phyloP scores from a whole-genome alignment of 768 basidiomycete species.

The Leccinum disarticulatum region DNA sequence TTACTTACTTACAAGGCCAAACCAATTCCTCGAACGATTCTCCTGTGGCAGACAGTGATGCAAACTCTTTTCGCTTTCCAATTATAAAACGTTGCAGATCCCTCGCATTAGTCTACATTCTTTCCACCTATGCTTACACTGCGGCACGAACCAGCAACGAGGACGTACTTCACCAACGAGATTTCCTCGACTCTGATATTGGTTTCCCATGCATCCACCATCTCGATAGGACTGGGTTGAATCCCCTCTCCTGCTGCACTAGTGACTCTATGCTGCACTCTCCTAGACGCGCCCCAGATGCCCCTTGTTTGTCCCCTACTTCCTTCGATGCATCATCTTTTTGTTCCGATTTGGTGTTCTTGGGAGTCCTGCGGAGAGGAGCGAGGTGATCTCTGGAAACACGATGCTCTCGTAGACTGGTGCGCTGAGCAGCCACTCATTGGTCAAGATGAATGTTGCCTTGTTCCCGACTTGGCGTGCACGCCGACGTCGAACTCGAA shows the following conservation, averaged over 20 bases:
- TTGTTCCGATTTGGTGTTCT: constrained; percentile 48
- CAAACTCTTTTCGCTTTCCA: too few relatives aligned
- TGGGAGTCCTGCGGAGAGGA: constrained; percentile 73
- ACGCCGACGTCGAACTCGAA: too few relatives aligned
- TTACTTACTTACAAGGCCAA: too few relatives aligned
- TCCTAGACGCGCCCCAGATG: constrained; percentile 88
- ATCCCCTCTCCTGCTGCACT: too few relatives aligned
- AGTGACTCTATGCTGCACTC: neutral
- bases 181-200: neutral
- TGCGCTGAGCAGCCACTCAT: constrained; percentile 71
- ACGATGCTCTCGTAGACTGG: constrained; percentile 82
- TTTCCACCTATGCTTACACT: too few relatives aligned
- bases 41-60: too few relatives aligned
- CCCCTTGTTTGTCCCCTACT: constrained; percentile 58
- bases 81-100: too few relatives aligned
- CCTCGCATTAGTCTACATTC: too few relatives aligned
- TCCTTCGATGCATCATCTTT: constrained; percentile 49
- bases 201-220: neutral
- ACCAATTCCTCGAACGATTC: too few relatives aligned
- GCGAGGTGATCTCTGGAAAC: constrained; percentile 88
- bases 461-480: constrained; percentile 74
- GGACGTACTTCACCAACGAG: neutral
- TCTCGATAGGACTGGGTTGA: neutral
- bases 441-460: constrained; percentile 64
- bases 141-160: neutral